These are phyloP conservation scores for Cetradonia linearis DNA, from an alignment of 495 filamentous ascomycete species.

Conservation along the genomic window DNA sequence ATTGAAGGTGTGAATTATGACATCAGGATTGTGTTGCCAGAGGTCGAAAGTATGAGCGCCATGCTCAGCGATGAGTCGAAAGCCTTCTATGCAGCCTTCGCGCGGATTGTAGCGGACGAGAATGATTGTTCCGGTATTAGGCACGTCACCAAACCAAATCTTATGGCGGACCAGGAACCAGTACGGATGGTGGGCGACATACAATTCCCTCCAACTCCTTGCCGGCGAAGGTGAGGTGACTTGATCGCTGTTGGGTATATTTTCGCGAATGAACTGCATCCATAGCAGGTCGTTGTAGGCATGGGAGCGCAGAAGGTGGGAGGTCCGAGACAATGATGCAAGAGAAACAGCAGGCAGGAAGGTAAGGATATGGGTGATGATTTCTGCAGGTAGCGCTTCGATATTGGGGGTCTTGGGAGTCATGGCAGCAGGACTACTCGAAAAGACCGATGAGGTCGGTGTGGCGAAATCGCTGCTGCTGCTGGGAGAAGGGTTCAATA, in stretches of 20 bases:
- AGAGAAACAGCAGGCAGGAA: slow-evolving; percentile 52
- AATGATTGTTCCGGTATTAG: slow-evolving; percentile 48
- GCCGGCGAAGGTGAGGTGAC: slow-evolving; percentile 44
- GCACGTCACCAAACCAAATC: slow-evolving; percentile 74
- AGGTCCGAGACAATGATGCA: slow-evolving; percentile 43
- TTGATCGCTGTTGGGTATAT: slow-evolving; percentile 40
- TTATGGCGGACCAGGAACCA: slow-evolving; percentile 77
- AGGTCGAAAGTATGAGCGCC: slow-evolving; percentile 39
- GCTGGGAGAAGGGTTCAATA: neutral
- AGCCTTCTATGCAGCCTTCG: slow-evolving; percentile 67
- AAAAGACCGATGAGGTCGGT: neutral
- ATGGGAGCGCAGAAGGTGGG: slow-evolving; percentile 41
- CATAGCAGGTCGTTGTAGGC: slow-evolving; percentile 50
- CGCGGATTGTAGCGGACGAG: slow-evolving; percentile 62
- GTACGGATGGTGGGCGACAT: slow-evolving; percentile 60
- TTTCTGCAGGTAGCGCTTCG: slow-evolving; percentile 48
- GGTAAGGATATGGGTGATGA: slow-evolving; percentile 50
- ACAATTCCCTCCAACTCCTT: slow-evolving; percentile 55
- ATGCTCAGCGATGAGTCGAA: slow-evolving; percentile 60
- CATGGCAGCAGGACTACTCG: neutral
- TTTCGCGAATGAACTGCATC: slow-evolving; percentile 50
- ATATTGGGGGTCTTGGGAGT: slow-evolving; percentile 4
- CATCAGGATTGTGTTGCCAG: slow-evolving; percentile 57
- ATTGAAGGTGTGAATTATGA: slow-evolving; percentile 64
- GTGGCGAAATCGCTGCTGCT: neutral